These are phyloP conservation scores for Ilyonectria mors-panacis DNA, from an alignment of 2,329 filamentous ascomycete species.

Conservation along the genomic window DNA sequence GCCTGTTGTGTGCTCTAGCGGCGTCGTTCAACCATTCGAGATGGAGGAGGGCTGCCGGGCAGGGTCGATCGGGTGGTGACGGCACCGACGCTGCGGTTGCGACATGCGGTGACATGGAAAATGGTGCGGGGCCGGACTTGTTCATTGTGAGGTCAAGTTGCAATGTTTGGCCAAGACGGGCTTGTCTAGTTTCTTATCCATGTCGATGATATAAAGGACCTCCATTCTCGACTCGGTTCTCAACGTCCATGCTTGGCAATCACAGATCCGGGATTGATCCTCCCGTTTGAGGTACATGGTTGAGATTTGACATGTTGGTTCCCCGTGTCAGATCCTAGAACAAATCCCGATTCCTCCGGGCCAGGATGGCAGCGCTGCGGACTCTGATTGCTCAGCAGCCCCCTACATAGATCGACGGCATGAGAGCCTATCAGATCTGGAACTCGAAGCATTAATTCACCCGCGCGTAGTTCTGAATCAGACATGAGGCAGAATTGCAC, in stretches of 20 bases:
- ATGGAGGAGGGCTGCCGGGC: conserved; percentile 9
- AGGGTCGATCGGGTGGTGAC: conserved; percentile 39
- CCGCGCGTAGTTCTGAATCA: not conserved
- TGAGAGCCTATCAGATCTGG: not conserved
- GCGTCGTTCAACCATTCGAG: not conserved
- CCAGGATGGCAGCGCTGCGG: not conserved
- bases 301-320: not conserved
- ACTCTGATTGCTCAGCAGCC: not conserved
- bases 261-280: not conserved
- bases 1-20: not conserved
- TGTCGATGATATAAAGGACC: not conserved
- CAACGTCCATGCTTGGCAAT: not conserved
- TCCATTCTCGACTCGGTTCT: no score
- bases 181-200: not conserved
- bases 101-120: conserved; percentile 14
- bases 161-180: not conserved
- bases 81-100: conserved; percentile 27
- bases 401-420: not conserved
- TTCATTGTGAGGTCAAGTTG: not conserved
- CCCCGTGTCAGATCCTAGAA: not conserved
- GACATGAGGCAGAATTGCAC: not conserved
- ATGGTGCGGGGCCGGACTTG: conserved; percentile 11
- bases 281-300: not conserved
- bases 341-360: not conserved
- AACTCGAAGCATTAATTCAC: not conserved